Conservation (phyloP, 768 basidiomycete species). For the Suillus variegatus region DNA sequence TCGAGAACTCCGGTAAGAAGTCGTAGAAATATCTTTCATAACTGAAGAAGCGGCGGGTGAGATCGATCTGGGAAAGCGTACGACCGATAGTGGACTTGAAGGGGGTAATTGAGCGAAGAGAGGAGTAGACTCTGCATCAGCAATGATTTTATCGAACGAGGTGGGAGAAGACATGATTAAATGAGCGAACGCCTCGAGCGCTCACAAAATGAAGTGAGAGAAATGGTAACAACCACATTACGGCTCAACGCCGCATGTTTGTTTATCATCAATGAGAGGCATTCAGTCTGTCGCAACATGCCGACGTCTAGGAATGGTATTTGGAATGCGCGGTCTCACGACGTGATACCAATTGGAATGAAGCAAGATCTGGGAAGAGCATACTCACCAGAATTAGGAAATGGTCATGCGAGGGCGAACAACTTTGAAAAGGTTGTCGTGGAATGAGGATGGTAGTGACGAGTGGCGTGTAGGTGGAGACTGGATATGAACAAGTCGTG, state of each 20-base stretch:
- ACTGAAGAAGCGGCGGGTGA: conserved; percentile 31
- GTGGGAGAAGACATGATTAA: conserved; percentile 10
- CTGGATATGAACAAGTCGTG: conserved; percentile 34
- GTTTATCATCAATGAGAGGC: background rate
- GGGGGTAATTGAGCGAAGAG: conserved; percentile 24
- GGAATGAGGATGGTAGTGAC: conserved; percentile 24
- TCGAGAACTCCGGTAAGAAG: conserved; percentile 61
- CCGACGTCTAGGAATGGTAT: background rate
- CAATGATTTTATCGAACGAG: conserved; percentile 6
- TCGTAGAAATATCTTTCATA: conserved; percentile 78
- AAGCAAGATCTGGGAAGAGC: conserved; percentile 1
- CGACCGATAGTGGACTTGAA: conserved; percentile 45
- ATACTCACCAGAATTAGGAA: conserved; percentile 40
- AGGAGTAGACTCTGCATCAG: conserved; percentile 23
- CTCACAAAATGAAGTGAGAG: background rate
- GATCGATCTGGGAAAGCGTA: conserved; percentile 43
- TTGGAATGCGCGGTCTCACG: conserved; percentile 8
- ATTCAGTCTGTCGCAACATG: background rate
- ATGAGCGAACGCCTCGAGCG: conserved; percentile 12
- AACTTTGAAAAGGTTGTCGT: conserved; percentile 44
- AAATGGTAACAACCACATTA: background rate
- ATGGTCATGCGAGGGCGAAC: conserved; percentile 43
- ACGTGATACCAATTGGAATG: conserved; percentile 9
- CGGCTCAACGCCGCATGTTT: background rate
- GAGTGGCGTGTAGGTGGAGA: conserved; percentile 33